phyloP scores from a whole-genome alignment of 495 filamentous ascomycete species.

The Aspergillus asperescens region DNA sequence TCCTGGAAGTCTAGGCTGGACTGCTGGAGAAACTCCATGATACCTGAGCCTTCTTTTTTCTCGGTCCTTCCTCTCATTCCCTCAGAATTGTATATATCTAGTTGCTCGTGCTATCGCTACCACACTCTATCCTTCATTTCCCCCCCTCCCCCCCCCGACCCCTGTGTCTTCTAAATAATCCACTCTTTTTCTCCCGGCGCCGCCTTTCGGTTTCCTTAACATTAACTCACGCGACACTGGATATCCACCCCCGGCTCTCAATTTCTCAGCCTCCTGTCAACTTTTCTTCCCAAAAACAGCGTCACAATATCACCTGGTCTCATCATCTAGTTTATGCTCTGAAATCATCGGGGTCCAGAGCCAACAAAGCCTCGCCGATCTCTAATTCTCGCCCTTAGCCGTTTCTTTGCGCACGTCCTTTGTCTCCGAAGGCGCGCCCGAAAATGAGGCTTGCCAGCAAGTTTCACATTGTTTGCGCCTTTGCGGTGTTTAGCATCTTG shows the following conservation, averaged over 20 bases:
- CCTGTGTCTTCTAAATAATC: too few relatives aligned
- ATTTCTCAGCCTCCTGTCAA: not conserved
- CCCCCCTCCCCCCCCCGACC: not conserved
- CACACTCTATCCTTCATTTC: not conserved
- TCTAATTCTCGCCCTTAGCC: not conserved
- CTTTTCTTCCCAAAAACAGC: not conserved
- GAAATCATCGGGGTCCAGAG: not conserved
- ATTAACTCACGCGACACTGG: slow-evolving; percentile 1
- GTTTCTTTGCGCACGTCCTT: slow-evolving; percentile 13
- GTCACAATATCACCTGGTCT: not conserved
- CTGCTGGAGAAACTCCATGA: slow-evolving; percentile 3
- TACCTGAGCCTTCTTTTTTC: slow-evolving; percentile 6
- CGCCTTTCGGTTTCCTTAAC: not conserved
- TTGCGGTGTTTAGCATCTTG: slow-evolving; percentile 33
- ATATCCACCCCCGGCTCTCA: not conserved
- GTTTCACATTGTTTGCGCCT: slow-evolving; percentile 31
- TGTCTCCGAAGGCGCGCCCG: slow-evolving; percentile 13
- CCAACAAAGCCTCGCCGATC: slow-evolving; percentile 11
- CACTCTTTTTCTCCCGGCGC: not conserved
- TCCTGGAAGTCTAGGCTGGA: not conserved
- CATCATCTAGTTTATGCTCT: not conserved
- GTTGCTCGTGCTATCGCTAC: not conserved
- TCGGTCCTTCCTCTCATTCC: not conserved
- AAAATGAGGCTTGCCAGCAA: slow-evolving; percentile 32
- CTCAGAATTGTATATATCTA: not conserved